phyloP scores from a whole-genome alignment of 2,329 filamentous ascomycete genomes.

The Periconia sp. region DNA sequence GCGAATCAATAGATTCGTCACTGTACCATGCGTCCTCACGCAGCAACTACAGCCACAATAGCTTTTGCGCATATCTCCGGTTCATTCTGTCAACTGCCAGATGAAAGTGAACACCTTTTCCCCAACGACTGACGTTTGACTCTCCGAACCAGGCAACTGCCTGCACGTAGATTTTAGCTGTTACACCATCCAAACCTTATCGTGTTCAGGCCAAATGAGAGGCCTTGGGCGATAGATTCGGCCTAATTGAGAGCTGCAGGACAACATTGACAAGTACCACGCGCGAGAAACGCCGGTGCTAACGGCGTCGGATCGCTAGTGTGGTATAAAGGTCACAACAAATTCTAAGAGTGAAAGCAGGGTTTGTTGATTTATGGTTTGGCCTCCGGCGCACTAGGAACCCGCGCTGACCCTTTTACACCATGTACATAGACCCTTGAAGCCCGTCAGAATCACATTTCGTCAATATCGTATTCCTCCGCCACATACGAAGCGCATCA shows the following conservation, averaged over 20 bases:
- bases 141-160: not conserved
- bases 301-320: too few relatives aligned
- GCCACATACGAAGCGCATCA: conserved; percentile 8
- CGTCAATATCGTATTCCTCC: not conserved
- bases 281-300: too few relatives aligned
- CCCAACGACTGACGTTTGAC: not conserved
- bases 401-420: not conserved
- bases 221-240: not conserved
- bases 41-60: not conserved
- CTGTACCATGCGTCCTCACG: too few relatives aligned
- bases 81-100: not conserved
- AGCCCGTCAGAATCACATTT: not conserved
- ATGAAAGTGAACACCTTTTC: not conserved
- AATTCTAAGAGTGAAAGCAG: not conserved
- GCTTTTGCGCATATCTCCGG: not conserved
- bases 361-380: not conserved
- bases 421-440: not conserved
- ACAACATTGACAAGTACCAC: not conserved
- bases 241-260: not conserved
- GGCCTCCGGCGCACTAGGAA: not conserved
- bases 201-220: not conserved
- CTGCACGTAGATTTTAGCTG: not conserved
- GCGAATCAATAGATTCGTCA: too few relatives aligned
- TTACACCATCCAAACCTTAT: not conserved
- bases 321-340: not conserved